phyloP scores from a whole-genome alignment of 345 rosid species.

The Moricandia arvensis region DNA sequence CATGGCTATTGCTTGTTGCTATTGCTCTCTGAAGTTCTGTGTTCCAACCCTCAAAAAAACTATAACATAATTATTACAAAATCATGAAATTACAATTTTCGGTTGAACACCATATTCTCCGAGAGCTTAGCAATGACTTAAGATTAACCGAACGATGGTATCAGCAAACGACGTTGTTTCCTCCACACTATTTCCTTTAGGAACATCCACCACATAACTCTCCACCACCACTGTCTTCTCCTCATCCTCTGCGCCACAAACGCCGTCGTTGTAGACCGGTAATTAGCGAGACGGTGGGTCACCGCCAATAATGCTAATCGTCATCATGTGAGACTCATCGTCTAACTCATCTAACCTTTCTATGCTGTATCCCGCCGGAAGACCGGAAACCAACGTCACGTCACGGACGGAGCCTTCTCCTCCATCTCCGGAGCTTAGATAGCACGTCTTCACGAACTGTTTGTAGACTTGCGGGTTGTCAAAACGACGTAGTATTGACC shows the following conservation, averaged over 20 bases:
- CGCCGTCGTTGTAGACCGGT: conserved; percentile 51
- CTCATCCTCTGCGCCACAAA: conserved; percentile 37
- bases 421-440: conserved; percentile 46
- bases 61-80: not conserved
- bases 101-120: conserved; percentile 40
- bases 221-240: conserved; percentile 54
- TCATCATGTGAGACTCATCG: conserved; percentile 56
- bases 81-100: not conserved
- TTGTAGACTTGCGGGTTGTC: conserved; percentile 69
- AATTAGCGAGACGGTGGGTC: conserved; percentile 67
- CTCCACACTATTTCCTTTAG: conserved; percentile 54
- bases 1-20: no score
- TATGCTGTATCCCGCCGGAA: conserved; percentile 51
- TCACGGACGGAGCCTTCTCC: conserved; percentile 56
- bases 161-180: conserved; percentile 59
- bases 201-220: conserved; percentile 76
- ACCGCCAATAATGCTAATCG: conserved; percentile 61
- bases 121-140: conserved; percentile 56
- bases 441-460: conserved; percentile 58
- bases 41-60: not conserved
- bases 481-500: conserved; percentile 71
- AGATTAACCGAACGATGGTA: conserved; percentile 59
- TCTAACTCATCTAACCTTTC: conserved; percentile 65
- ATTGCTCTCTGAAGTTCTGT: no score
- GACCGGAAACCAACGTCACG: conserved; percentile 55